These are phyloP conservation scores for Tephrocybe sp. DNA, from an alignment of 768 basidiomycete species.

Conservation along the genomic window DNA sequence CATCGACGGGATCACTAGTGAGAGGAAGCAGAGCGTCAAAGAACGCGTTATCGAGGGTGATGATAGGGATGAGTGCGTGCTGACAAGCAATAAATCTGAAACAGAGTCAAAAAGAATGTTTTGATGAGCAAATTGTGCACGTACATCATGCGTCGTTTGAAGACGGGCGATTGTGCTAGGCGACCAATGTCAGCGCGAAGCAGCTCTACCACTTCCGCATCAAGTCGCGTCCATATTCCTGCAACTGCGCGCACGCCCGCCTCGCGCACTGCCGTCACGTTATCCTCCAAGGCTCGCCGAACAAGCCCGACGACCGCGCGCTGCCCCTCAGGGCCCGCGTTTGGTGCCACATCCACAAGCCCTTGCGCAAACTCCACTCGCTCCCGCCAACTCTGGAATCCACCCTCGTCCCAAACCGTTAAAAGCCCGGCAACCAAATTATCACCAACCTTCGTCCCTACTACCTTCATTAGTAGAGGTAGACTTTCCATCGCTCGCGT, in stretches of 20 bases:
- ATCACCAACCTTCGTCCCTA: slow-evolving; percentile 47
- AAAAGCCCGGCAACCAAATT: slow-evolving; percentile 45
- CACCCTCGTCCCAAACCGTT: slow-evolving; percentile 53
- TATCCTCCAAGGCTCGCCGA: slow-evolving; percentile 64
- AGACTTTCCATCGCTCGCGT: slow-evolving; percentile 69
- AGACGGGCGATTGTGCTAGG: slow-evolving; percentile 45
- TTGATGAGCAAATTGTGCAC: slow-evolving; percentile 25
- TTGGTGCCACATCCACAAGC: slow-evolving; percentile 46
- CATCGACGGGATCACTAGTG: slow-evolving; percentile 67
- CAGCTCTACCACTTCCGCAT: slow-evolving; percentile 27
- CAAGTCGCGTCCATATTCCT: slow-evolving; percentile 1
- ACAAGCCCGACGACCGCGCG: slow-evolving; percentile 54
- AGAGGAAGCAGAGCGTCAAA: slow-evolving; percentile 56
- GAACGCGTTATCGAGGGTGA: slow-evolving; percentile 45
- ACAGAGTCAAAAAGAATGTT: slow-evolving; percentile 12
- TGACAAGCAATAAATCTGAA: slow-evolving; percentile 73
- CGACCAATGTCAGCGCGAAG: slow-evolving; percentile 40
- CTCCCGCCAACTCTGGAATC: slow-evolving; percentile 74
- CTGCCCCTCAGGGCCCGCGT: slow-evolving; percentile 39
- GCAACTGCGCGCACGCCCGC: slow-evolving; percentile 60
- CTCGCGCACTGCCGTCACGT: slow-evolving; percentile 83
- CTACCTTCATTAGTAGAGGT: slow-evolving; percentile 49
- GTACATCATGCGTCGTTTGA: slow-evolving; percentile 72
- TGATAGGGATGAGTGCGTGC: slow-evolving; percentile 50
- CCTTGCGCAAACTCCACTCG: slow-evolving; percentile 65